Percentiles rank a stretch among this genome's conserved stretches.
phyloP scores from a whole-genome alignment of 208 protist species.

The Wallacemonas sp. region DNA sequence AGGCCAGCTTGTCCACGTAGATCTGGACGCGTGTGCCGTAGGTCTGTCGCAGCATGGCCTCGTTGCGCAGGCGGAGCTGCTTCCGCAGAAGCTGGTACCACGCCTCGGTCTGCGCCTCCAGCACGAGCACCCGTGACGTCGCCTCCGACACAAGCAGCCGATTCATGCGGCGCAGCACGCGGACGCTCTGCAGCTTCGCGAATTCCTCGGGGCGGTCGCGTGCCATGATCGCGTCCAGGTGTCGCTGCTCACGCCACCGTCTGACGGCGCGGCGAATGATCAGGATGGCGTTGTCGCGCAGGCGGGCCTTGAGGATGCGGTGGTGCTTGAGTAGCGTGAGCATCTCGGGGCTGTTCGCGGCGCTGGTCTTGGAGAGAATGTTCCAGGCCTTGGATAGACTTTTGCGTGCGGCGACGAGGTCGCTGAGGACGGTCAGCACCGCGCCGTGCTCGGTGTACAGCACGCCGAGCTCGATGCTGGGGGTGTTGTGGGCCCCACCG shows the following conservation, averaged over 20 bases:
- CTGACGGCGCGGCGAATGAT: constrained; percentile 55
- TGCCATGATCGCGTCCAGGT: constrained; percentile 26
- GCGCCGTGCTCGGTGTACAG: constrained; percentile 49
- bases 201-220: constrained; percentile 35
- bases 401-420: constrained; percentile 39
- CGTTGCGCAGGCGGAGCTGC: constrained; percentile 43
- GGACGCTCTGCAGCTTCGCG: constrained; percentile 28
- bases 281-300: constrained; percentile 36
- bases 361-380: constrained; percentile 33
- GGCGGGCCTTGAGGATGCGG: constrained; percentile 31
- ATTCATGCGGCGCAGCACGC: constrained; percentile 34
- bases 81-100: constrained; percentile 38
- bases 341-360: constrained; percentile 40
- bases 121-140: constrained; percentile 45
- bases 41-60: constrained; percentile 54
- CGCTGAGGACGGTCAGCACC: constrained; percentile 37
- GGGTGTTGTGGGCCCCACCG: constrained; percentile 21
- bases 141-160: constrained; percentile 46
- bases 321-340: constrained; percentile 55
- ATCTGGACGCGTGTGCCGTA: constrained; percentile 42
- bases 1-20: constrained; percentile 41
- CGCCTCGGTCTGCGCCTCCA: constrained; percentile 46
- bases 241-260: constrained; percentile 47
- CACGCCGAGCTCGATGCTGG: constrained; percentile 38
- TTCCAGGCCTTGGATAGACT: constrained; percentile 33